Base-by-base conservation (phyloP, 2,329 filamentous ascomycete species). In the Pseudogymnoascus sp. region DNA sequence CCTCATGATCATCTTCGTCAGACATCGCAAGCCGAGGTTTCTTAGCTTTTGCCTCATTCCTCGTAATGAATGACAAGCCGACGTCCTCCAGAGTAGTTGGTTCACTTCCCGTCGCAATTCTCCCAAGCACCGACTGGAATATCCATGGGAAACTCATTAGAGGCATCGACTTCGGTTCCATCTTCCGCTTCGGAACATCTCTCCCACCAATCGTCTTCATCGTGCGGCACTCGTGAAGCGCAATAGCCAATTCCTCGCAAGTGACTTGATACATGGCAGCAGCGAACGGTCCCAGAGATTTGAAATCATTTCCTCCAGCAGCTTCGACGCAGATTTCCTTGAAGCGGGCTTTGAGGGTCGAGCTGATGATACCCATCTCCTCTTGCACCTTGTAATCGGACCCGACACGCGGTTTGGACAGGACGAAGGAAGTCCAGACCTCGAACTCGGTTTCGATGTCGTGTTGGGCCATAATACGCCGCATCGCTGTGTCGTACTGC, bases 81-180 rank as follows among this genome's bases (percentile, higher is more conserved):
- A 69, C 53, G 3, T 69, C 65, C 4, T 70, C 69, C 16, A 70
- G 53, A 18, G 34, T 31, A 16, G 37, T 38, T 1, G 59, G 36
- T 38, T 71, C 68, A 16, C 67, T 66, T 12, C 74, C 75, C 25
- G 76, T 84, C 1, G 89, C 89, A 69, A 96, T 86, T 59, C 81
- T 81, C 1, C 89, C 87, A 3, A 96, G 79, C 64, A 91, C 83
- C 50, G 82, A 81, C 11, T 86, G 81, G 67, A 97, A 96, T 1
- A 97, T 78, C 95, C 95, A 99, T 0, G 95, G 93, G 69, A 97
- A 97, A 64, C 89, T 95, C 69, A 97, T 95, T 7, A 97, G 78
- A 0, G 95, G 93, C 81, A 92, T 88, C 1, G 78, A 76, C 7
- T 78, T 78, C 1, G 79, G 70, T 10, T 75, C 76, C 70, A 76